Base-by-base conservation (phyloP, 2,329 filamentous ascomycete species). In the Fusarium beomiforme region DNA sequence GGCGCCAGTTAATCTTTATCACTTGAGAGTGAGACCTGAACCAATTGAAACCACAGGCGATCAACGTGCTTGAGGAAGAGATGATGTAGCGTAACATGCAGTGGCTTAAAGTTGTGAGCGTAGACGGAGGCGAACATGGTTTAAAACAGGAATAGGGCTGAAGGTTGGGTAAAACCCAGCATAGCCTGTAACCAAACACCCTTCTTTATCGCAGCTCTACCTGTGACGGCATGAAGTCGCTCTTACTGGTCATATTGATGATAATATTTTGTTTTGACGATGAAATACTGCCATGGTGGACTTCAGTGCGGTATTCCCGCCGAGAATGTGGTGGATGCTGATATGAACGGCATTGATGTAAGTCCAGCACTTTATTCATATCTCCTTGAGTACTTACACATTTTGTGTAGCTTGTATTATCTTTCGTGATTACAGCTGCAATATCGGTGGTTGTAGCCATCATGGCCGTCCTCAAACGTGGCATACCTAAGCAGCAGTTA, bases 261-360 rank as follows among this genome's bases (percentile, higher is more conserved):
- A 43, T 29, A 21, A 14, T 39, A n/a, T 16, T 8, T 49, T 33
- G 13, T 31, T 29, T 16, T 41, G 26, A 59, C n/a, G 11, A 62
- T 62, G 63, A 31, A 36, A 31, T 39, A 67, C 26, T 67, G 63
- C 29, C 43, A 47, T 49, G 57, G 47, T 14, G 56, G 41, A 16
- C n/a, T 62, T 16, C 31, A 39, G 17, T 70, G 56, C 29, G 17
- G 34, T 29, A 19, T 26, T 23, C 36, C 37, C 8, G 51, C 57
- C 10, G 57, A 59, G 33, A 36, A 44, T 16, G 46, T 63, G 37
- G 57, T 64, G 44, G 69, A 71, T 21, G 43, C 69, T 42, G 63
- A 71, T 24, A 71, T 71, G 68, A 55, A 71, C 12, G 68, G 69
- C 29, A 69, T 71, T 36, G 69, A 54, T 24, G 68, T 60, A 53